Evolutionary conservation across 257 asterid species (phyloP).

Genomic region (Solanum virginianum): DNA sequence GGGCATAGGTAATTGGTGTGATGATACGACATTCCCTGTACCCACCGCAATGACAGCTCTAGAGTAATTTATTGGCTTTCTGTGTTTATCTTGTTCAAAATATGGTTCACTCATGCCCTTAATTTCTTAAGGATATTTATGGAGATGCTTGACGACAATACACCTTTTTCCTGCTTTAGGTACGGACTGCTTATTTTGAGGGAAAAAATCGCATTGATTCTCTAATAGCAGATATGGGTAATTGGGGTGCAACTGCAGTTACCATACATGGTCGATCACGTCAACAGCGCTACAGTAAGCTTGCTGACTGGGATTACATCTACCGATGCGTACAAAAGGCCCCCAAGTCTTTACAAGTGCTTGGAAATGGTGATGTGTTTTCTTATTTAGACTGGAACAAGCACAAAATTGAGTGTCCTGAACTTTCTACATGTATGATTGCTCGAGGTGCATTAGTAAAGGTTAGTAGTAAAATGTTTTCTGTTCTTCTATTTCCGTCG

Average conservation of each 20-base stretch:
- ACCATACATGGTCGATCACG: conserved; percentile 96
- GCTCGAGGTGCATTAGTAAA: conserved; percentile 89
- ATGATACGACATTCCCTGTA: background rate
- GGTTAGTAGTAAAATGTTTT: conserved; percentile 30
- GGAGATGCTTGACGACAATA: background rate
- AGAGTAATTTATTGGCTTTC: background rate
- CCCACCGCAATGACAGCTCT: background rate
- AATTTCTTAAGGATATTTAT: background rate
- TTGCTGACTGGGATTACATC: conserved; percentile 86
- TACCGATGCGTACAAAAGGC: conserved; percentile 56
- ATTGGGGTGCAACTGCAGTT: conserved; percentile 86
- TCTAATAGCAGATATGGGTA: conserved; percentile 60
- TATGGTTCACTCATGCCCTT: background rate
- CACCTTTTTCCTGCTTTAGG: conserved; percentile 37
- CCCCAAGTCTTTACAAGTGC: conserved; percentile 59
- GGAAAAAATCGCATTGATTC: conserved; percentile 90
- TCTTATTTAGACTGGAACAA: conserved; percentile 82
- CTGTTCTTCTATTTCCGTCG: background rate
- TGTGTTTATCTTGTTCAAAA: background rate
- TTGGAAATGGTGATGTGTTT: conserved; percentile 90
- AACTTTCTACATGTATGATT: conserved; percentile 83
- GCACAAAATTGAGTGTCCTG: conserved; percentile 67
- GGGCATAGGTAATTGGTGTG: background rate
- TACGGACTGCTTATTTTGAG: conserved; percentile 85
- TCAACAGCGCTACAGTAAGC: conserved; percentile 89